Base-by-base conservation (phyloP, 2,329 filamentous ascomycete genomes). In the Talaromyces sp. region DNA sequence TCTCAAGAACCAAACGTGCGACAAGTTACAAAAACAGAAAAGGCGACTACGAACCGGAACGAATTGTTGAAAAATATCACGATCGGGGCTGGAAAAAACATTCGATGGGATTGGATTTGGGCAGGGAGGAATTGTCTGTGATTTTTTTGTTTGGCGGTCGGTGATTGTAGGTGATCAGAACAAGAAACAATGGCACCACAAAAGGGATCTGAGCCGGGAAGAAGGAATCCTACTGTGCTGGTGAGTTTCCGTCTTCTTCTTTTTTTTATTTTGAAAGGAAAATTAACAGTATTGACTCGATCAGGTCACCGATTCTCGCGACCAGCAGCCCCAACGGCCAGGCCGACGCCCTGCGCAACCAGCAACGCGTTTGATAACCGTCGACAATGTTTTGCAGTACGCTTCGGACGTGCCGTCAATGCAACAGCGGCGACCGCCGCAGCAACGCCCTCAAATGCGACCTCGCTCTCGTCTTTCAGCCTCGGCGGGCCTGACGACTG, bases 311-410 rank as follows among this genome's bases (percentile, higher is more conserved):
- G 77, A 80, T 64, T 77, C 77, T 47, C 76, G 77, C 61, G 75
- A 78, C n/a, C 75, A 75, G 56, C 72, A 73, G 59, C 61, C 65
- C 33, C 66, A 68, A 60, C 66, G 68, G 51, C 67, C 70, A 60
- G 67, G 68, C 36, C 72, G 72, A 28, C 71, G 73, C 44, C 65
- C 58, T 27, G 64, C 71, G 44, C 70, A 68, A 8, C 66, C 60
- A 23, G 66, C 83, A 67, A 93, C 87, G 81, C 90, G 86, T 69
- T 90, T 90, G 75, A 91, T 98, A 73, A 87, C 83, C 16, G 94
- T 99, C 75, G 95, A 99, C 79, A 96, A 94, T 73, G 90, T 98
- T 66, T 87, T 99, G 5, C 92, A 96, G 74, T 91, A 96, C 79
- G 89, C 92, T 63, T 95, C 92, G 56, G 93, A 97, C 72, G 95